Evolutionary conservation across 2,329 filamentous ascomycete genomes (phyloP).

Genomic region (Fusarium sp.): DNA sequence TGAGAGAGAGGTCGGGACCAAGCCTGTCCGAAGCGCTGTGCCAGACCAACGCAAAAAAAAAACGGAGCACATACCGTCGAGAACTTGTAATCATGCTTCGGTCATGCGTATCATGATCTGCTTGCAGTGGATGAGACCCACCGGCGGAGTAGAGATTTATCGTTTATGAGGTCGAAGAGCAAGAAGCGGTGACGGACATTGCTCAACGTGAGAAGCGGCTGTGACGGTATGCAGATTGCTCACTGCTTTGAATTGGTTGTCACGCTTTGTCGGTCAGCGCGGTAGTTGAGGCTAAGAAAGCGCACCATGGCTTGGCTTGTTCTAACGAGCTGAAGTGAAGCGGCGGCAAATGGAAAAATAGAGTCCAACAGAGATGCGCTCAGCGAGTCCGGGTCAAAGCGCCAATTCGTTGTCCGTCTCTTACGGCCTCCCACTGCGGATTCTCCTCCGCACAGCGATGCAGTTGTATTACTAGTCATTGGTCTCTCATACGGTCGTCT

Average conservation of each 20-base stretch:
- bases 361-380: neutral
- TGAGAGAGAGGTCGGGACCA: neutral
- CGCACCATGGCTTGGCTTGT: conserved; percentile 21
- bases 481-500: neutral
- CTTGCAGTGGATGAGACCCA: conserved; percentile 24
- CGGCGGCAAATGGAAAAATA: conserved; percentile 10
- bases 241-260: conserved; percentile 20
- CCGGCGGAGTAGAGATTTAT: conserved; percentile 29
- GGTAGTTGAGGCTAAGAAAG: conserved; percentile 26
- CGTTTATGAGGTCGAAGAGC: conserved; percentile 19
- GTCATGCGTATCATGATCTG: conserved; percentile 14
- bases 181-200: conserved; percentile 40
- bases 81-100: neutral
- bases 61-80: conserved; percentile 2
- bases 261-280: conserved; percentile 39
- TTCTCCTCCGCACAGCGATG: neutral
- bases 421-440: neutral
- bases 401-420: conserved; percentile 8
- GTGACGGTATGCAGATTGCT: conserved; percentile 26
- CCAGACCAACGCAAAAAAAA: no score
- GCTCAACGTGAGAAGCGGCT: conserved; percentile 22
- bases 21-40: neutral
- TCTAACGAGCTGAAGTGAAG: conserved; percentile 12
- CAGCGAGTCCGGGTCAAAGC: conserved; percentile 33
- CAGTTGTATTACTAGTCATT: neutral